These are phyloP conservation scores for Amanita brunnescens DNA, from an alignment of 768 basidiomycete genomes.

Conservation along the genomic window DNA sequence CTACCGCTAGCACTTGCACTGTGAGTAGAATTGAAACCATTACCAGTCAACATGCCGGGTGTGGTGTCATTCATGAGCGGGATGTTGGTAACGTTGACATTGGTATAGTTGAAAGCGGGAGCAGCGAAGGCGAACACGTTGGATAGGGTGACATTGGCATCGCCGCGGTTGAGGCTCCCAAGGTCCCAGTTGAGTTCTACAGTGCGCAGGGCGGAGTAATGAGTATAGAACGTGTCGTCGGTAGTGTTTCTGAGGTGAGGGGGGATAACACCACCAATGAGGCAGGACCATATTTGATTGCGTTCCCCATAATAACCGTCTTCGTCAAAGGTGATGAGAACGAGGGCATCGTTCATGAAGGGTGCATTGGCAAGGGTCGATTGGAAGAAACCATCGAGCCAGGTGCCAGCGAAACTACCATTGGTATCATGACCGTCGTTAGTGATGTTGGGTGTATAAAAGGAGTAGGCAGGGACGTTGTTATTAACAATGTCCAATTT, in stretches of 20 bases:
- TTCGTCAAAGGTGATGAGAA: constrained; percentile 59
- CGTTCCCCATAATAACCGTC: constrained; percentile 29
- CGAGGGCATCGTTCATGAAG: constrained; percentile 45
- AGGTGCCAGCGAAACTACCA: constrained; percentile 35
- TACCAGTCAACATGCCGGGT: neutral
- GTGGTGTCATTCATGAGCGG: neutral
- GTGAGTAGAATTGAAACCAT: too few relatives aligned
- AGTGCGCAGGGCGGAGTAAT: constrained; percentile 50
- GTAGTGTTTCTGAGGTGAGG: constrained; percentile 28
- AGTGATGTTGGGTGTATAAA: constrained; percentile 53
- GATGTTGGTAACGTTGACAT: neutral
- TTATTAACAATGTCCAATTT: constrained; percentile 42
- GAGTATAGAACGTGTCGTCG: constrained; percentile 50
- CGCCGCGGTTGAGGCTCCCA: constrained; percentile 48
- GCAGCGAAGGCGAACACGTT: constrained; percentile 51
- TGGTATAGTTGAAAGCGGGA: neutral
- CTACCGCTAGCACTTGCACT: too few relatives aligned
- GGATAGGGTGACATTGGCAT: constrained; percentile 32
- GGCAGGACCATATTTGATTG: constrained; percentile 38
- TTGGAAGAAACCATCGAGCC: constrained; percentile 41
- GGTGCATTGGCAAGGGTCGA: constrained; percentile 39
- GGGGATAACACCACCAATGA: constrained; percentile 38
- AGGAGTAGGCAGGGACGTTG: constrained; percentile 49
- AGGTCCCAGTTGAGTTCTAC: constrained; percentile 56
- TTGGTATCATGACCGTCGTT: constrained; percentile 58